A percentile compares a stretch with the other conserved stretches of the same genome.
Conservation (phyloP, 2,329 filamentous ascomycete species). For the Colletotrichum sp. region DNA sequence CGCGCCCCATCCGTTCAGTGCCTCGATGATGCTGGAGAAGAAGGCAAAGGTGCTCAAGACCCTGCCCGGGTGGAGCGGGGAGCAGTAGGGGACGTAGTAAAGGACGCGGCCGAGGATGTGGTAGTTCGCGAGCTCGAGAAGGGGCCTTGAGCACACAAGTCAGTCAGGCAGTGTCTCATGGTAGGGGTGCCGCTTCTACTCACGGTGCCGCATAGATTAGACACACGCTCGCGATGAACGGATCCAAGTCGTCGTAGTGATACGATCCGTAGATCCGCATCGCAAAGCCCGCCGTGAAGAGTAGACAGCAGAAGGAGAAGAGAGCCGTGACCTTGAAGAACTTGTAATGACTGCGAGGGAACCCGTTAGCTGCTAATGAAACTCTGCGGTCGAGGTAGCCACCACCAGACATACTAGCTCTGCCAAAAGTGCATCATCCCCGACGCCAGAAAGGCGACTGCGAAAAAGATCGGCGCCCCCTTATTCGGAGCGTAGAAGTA, state of each 20-base stretch:
- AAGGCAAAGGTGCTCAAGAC: slow-evolving; percentile 51
- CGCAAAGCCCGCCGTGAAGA: slow-evolving; percentile 63
- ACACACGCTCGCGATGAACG: slow-evolving; percentile 38
- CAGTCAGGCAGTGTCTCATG: neutral
- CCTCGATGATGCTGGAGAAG: slow-evolving; percentile 52
- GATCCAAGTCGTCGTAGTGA: slow-evolving; percentile 33
- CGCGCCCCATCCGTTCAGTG: slow-evolving; percentile 53
- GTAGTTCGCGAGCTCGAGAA: slow-evolving; percentile 67
- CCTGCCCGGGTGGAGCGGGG: slow-evolving; percentile 52
- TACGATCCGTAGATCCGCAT: slow-evolving; percentile 39
- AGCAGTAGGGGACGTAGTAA: slow-evolving; percentile 64
- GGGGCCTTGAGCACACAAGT: slow-evolving; percentile 44
- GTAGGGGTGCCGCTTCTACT: neutral
- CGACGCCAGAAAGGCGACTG: slow-evolving; percentile 42
- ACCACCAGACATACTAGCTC: slow-evolving; percentile 39
- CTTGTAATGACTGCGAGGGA: slow-evolving; percentile 52
- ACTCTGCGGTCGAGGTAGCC: neutral
- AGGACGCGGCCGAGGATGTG: slow-evolving; percentile 64
- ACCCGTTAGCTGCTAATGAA: neutral
- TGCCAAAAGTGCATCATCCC: slow-evolving; percentile 46
- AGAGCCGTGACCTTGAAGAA: slow-evolving; percentile 61
- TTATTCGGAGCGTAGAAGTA: slow-evolving; percentile 55
- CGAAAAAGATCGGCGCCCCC: slow-evolving; percentile 52
- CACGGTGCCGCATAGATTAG: slow-evolving; percentile 40
- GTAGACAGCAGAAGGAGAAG: slow-evolving; percentile 56